Evolutionary conservation across 2,329 filamentous ascomycete genomes (phyloP), one percentile per base, ranked within the genome.

Genomic region (Colletotrichum simmondsii): DNA sequence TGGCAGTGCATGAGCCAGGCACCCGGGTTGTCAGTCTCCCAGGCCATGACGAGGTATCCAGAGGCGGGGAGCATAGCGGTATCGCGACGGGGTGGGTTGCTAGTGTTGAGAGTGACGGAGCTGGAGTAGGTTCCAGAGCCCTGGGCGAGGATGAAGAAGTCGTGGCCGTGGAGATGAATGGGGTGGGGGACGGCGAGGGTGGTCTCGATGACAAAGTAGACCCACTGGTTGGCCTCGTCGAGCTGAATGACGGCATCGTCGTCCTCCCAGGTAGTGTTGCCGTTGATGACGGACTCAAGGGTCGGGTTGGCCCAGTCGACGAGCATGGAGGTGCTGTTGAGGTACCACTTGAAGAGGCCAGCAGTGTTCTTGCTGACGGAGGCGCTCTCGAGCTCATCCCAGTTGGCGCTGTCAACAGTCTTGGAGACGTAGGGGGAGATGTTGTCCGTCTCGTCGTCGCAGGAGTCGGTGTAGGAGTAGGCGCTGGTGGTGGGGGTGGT

Each of bases 41-140:
- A 86, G 2, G 85, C 87, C 65, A 90, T 80, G n/a, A 87, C 85
- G 3, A 88, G 65, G 76, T 85, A 85, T 0, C 87, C 87, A 5
- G 76, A 74, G 1, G 77, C 77, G 0, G 83, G 84, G 4, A 90
- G 80, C 72, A 87, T 82, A 11, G 87, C 87, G 1, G 87, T 85
- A 74, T 90, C 88, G 35, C 89, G 83, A 10, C 88, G 85, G 30
- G 86, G 83, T 1, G 89, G 87, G 77, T 90, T 90, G 59, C 24
- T 22, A 3, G 65, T 71, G 24, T 75, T 70, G 24, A 77, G 72
- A 0, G 57, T 71, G 7, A 75, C 66, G 11, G 56, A 46, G 57
- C 52, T 56, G 19, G 74, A 65, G 56, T 72, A 78, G 22, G 68
- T 72, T 16, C 74, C 71, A 5, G 37, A 58, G 10, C 75, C 77